These are phyloP conservation scores for Penicillium subrubescens DNA, from an alignment of 495 filamentous ascomycete species.

Conservation along the genomic window DNA sequence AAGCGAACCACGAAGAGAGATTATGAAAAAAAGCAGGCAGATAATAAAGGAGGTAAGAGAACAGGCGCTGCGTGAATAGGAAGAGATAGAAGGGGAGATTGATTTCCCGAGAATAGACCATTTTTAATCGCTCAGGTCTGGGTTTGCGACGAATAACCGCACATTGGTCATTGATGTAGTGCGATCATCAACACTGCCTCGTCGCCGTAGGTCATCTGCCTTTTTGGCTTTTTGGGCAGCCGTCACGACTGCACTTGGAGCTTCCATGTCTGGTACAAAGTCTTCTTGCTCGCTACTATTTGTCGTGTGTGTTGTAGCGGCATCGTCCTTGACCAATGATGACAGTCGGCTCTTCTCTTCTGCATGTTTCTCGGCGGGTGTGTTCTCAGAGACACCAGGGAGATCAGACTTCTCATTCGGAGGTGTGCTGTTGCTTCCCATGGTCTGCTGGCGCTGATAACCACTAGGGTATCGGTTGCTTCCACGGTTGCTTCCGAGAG, in stretches of 20 bases:
- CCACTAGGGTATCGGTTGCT: conserved; percentile 64
- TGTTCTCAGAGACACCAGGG: conserved; percentile 55
- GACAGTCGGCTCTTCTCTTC: conserved; percentile 43
- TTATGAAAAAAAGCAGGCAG: conserved; percentile 17
- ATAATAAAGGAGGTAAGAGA: conserved; percentile 15
- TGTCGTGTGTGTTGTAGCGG: conserved; percentile 35
- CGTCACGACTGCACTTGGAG: conserved; percentile 41
- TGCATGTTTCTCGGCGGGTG: conserved; percentile 45
- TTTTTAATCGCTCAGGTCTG: conserved; percentile 69
- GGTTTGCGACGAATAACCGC: conserved; percentile 91
- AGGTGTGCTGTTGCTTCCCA: conserved; percentile 73
- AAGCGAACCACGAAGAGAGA: conserved; percentile 8
- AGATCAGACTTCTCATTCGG: conserved; percentile 53
- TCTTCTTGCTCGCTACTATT: conserved; percentile 55
- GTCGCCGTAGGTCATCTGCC: conserved; percentile 73
- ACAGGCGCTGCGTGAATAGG: conserved; percentile 21
- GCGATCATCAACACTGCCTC: conserved; percentile 93
- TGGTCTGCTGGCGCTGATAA: conserved; percentile 54
- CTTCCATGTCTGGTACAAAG: conserved; percentile 54
- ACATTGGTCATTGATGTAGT: conserved; percentile 81
- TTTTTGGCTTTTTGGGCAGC: conserved; percentile 68
- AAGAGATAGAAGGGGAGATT: not conserved
- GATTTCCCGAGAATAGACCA: not conserved
- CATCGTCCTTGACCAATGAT: conserved; percentile 44
- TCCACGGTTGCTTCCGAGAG: conserved; percentile 68